A percentile compares a stretch with the other conserved stretches of the same genome.
These are phyloP conservation scores for Peronospora farinosa DNA, from an alignment of 352 stramenopile genomes.

Conservation along the genomic window DNA sequence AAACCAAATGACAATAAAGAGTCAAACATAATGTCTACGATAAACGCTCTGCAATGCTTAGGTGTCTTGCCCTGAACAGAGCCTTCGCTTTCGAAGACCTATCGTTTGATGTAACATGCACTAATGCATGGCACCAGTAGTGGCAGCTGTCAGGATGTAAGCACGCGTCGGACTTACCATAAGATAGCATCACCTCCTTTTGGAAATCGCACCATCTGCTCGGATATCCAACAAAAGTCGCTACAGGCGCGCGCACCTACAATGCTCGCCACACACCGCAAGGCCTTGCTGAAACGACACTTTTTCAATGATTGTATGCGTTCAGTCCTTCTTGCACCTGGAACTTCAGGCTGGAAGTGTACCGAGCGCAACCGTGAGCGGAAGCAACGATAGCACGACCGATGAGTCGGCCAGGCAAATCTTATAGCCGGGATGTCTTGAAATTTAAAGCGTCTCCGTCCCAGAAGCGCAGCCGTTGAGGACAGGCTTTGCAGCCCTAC, in stretches of 20 bases:
- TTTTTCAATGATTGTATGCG: not conserved
- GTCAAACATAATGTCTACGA: too few species aligned
- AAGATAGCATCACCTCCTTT: not conserved
- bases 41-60: too few species aligned
- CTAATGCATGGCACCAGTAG: too few species aligned
- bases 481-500: not conserved
- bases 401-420: not conserved
- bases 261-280: not conserved
- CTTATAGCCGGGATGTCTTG: not conserved
- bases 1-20: too few species aligned
- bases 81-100: too few species aligned
- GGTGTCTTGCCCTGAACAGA: too few species aligned
- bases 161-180: not conserved
- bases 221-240: not conserved
- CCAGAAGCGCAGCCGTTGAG: not conserved
- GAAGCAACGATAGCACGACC: not conserved
- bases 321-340: not conserved
- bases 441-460: not conserved
- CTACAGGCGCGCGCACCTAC: not conserved
- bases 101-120: too few species aligned
- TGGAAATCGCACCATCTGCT: not conserved
- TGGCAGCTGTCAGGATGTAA: not conserved
- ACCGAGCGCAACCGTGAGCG: not conserved
- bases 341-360: not conserved
- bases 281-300: constrained; percentile 1